phyloP scores from a whole-genome alignment of 345 rosid species.

The Raphanus raphanistrum region DNA sequence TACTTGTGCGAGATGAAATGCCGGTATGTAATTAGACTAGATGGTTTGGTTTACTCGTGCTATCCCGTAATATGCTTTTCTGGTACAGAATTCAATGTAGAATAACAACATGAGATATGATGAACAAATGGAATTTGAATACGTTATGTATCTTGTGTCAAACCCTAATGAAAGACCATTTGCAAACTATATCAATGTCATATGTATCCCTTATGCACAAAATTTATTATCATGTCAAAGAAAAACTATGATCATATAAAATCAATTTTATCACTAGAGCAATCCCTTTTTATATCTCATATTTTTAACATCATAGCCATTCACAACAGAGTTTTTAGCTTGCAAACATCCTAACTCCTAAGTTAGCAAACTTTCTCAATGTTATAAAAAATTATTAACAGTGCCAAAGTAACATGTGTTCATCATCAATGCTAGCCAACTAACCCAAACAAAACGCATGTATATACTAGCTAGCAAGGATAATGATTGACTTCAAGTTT shows the following conservation, averaged over 20 bases:
- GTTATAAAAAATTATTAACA: background rate
- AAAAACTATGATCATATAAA: background rate
- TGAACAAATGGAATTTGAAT: background rate
- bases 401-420: background rate
- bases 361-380: background rate
- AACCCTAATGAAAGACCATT: background rate
- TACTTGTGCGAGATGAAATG: background rate
- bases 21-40: background rate
- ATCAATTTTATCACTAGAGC: background rate
- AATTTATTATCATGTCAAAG: background rate
- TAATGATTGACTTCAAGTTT: slow-evolving; percentile 33
- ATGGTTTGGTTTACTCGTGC: background rate
- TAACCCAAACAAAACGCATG: background rate
- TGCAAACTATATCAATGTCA: background rate
- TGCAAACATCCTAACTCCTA: background rate
- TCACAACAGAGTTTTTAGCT: background rate
- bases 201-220: background rate
- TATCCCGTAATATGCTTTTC: background rate
- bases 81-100: background rate
- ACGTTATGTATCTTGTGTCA: background rate
- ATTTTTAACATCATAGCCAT: background rate
- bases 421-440: slow-evolving; percentile 5
- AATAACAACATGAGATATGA: background rate
- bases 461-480: slow-evolving; percentile 20
- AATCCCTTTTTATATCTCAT: background rate